These are phyloP conservation scores for Lotmaria passim DNA, from an alignment of 208 protist species.

Conservation along the genomic window DNA sequence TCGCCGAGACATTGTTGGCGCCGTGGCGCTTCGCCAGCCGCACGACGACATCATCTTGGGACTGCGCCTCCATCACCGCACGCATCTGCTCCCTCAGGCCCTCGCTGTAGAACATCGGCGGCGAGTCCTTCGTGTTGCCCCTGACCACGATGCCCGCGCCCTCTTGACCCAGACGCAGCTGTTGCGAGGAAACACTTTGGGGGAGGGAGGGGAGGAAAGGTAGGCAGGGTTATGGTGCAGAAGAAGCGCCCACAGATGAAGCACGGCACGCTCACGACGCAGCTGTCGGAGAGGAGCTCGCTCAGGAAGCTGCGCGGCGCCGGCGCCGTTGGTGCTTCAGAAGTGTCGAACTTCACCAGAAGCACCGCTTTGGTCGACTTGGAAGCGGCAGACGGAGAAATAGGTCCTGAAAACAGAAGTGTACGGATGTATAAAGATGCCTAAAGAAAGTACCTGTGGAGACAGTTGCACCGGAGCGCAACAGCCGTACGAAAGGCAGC, in stretches of 20 bases:
- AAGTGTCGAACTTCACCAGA: constrained; percentile 40
- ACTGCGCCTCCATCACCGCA: background rate
- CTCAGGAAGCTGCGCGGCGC: constrained; percentile 34
- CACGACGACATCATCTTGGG: constrained; percentile 15
- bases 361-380: constrained; percentile 27
- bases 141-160: constrained; percentile 9
- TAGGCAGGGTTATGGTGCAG: constrained; percentile 49
- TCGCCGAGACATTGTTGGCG: constrained; percentile 13
- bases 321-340: constrained; percentile 11
- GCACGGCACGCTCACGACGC: constrained; percentile 43
- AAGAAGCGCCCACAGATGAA: constrained; percentile 44
- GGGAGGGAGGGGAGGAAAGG: constrained; percentile 35
- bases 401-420: background rate
- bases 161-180: constrained; percentile 38
- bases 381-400: background rate
- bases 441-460: background rate
- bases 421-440: background rate
- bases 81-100: constrained; percentile 3
- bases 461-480: no score
- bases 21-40: constrained; percentile 35
- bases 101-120: constrained; percentile 9
- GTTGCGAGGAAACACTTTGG: constrained; percentile 30
- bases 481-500: no score
- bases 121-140: constrained; percentile 13
- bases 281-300: constrained; percentile 40